These are phyloP conservation scores for Annulohypoxylon moriforme DNA, from an alignment of 495 filamentous ascomycete species.

Conservation along the genomic window DNA sequence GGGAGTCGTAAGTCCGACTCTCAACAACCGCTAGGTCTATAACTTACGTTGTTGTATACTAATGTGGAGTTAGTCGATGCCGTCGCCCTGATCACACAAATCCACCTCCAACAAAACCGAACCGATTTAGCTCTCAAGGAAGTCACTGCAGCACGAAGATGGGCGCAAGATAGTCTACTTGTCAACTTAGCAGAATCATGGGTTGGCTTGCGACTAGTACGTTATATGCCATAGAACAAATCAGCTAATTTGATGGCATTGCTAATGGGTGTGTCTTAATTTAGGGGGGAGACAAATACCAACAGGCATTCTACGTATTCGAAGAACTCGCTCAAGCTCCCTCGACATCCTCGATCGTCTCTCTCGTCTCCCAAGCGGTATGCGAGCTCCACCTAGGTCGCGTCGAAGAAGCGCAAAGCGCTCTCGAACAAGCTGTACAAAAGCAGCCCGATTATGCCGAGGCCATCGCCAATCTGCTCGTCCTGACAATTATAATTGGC, in stretches of 20 bases:
- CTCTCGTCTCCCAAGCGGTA: conserved; percentile 87
- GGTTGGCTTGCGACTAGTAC: conserved; percentile 88
- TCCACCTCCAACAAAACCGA: conserved; percentile 90
- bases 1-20: conserved; percentile 78
- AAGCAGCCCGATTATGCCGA: conserved; percentile 77
- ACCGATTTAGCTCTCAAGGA: conserved; percentile 91
- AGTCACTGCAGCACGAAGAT: conserved; percentile 86
- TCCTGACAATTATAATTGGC: conserved; percentile 79
- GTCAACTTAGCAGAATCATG: conserved; percentile 96
- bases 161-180: conserved; percentile 93
- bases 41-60: conserved; percentile 11
- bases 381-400: conserved; percentile 92
- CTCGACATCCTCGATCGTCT: conserved; percentile 71
- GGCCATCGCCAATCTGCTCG: conserved; percentile 82
- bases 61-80: conserved; percentile 59
- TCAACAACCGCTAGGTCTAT: conserved; percentile 43
- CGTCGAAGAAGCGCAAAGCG: conserved; percentile 87
- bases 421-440: conserved; percentile 80
- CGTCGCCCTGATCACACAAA: conserved; percentile 84
- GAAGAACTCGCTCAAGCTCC: conserved; percentile 93
- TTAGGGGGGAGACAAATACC: conserved; percentile 95
- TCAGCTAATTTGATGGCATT: neutral
- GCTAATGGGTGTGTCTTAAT: conserved; percentile 3
- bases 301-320: conserved; percentile 97
- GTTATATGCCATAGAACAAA: conserved; percentile 55